phyloP scores from a whole-genome alignment of 2,329 filamentous ascomycete genomes.

The Pyrenochaeta sp. region DNA sequence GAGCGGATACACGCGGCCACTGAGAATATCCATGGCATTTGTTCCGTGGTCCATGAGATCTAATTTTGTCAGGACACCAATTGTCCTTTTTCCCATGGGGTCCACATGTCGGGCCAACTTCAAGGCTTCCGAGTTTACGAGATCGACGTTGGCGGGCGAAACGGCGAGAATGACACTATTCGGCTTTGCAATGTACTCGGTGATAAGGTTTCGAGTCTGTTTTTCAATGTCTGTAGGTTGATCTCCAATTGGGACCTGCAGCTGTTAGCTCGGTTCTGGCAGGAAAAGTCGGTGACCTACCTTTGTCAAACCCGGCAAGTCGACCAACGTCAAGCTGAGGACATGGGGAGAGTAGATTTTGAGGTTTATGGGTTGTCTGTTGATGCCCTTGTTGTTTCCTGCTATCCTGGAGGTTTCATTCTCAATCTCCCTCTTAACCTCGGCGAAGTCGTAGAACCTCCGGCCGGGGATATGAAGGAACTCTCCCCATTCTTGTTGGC shows the following conservation, averaged over 20 bases:
- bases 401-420: conserved; percentile 94
- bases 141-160: conserved; percentile 95
- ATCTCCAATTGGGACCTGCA: conserved; percentile 90
- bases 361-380: conserved; percentile 94
- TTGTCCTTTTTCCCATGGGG: conserved; percentile 89
- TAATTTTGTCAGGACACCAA: conserved; percentile 95
- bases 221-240: conserved; percentile 98
- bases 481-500: conserved; percentile 83
- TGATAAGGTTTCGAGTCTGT: conserved; percentile 94
- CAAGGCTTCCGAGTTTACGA: conserved; percentile 96
- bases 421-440: conserved; percentile 96
- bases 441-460: conserved; percentile 87
- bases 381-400: conserved; percentile 98
- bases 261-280: conserved; percentile 32
- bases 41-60: conserved; percentile 99
- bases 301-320: conserved; percentile 95
- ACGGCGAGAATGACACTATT: conserved; percentile 98
- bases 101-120: conserved; percentile 98
- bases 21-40: conserved; percentile 96
- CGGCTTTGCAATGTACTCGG: conserved; percentile 97
- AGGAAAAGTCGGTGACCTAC: conserved; percentile 51
- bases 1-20: conserved; percentile 92
- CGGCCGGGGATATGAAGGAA: conserved; percentile 94
- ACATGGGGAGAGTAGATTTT: conserved; percentile 99
- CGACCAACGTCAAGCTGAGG: conserved; percentile 92